Evolutionary conservation across 768 basidiomycete species (phyloP), one percentile per base, ranked within the genome.

Genomic region (Tubosaeta sp.): DNA sequence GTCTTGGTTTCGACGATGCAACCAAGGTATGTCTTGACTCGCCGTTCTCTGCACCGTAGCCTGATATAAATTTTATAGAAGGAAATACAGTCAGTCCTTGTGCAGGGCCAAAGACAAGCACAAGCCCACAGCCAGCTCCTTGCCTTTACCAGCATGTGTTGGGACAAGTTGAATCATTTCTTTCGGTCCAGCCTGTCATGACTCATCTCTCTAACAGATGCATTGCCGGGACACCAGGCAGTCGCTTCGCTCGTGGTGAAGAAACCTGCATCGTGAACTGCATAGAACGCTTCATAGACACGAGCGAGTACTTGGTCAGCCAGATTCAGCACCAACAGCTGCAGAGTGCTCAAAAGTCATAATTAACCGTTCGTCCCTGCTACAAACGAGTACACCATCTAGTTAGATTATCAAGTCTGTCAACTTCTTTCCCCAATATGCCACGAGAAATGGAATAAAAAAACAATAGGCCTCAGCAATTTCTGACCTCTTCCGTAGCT

Each of bases 221-320:
- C 64, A 77, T 94, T 46, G 86, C 87, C 1, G 79, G 89, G 41
- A 81, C 82, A 16, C 87, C 90, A 12, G 86, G 86, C 9, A 86
- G 81, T 12, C 74, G 82, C 25, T 93, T 95, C 69, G 86, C 89
- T 19, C 76, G 85, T 44, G 72, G 79, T 35, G 94, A 97, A 71
- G 83, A 87, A 60, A 76, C 73, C 49, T 97, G 94, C 66, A 77
- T 97, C 44, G 73, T 78, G 47, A 94, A 94, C 70, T 96, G 94
- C 64, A 92, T 95, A 44, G 90, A 90, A 51, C 77, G 94, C 51
- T 97, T 96, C 73, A 73, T 97, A 59, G 94, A 97, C 72, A 81
- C 84, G 32, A 87, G 83, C 63, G 69, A 92, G 36, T 89, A 81
- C 71, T 79, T 97, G 75, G 84, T 96, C 51, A 81, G 82, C 56